Evolutionary conservation across 768 basidiomycete genomes (phyloP), one percentile per base, ranked within the genome.

Genomic region (Phylloporus sp.): DNA sequence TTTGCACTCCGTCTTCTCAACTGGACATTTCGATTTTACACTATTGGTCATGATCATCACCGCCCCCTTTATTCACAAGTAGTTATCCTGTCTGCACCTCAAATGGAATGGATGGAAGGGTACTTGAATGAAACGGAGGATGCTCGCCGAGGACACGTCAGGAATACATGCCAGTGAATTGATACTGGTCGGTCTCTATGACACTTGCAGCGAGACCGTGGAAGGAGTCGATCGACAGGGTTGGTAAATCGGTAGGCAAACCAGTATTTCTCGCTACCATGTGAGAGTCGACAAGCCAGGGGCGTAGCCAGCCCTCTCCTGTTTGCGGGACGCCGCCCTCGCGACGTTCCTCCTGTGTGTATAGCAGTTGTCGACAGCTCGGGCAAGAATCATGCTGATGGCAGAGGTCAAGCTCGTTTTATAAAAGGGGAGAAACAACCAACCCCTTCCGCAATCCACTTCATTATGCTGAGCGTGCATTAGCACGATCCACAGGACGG

Each of bases 371-470:
- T 38, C 84, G 80, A 62, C 84, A 86, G 46, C 78, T 72, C 13
- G 84, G 84, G 60, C 84, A 86, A 2, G 84, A 79, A 41, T 77
- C 71, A 46, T 81, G 76, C 81, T 83, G 46, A 37, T 24, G 35
- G 42, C 33, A n/a, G 34, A 49, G 32, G 47, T 59, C 24, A 55
- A 55, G 18, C 15, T 20, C 21, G 27, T 35, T 33, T 48, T 29
- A 20, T 37, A 24, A 45, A 29, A 29, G 20, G 23, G 46, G 22
- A 45, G 50, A 41, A 35, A 44, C 26, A 18, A 71, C 77, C 44
- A 59, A 84, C 84, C 36, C 76, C 79, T 40, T 75, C 75, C 20
- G 55, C 60, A 29, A 84, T 71, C 84, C 84, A 86, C 52, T 76
- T 78, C 6, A 71, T 70, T 39, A 86, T 82, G 62, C 84, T 86